Percentiles rank a stretch among this genome's conserved stretches.
Conservation (phyloP, 164 flowering plant genomes). For the Aristolochia californica region DNA sequence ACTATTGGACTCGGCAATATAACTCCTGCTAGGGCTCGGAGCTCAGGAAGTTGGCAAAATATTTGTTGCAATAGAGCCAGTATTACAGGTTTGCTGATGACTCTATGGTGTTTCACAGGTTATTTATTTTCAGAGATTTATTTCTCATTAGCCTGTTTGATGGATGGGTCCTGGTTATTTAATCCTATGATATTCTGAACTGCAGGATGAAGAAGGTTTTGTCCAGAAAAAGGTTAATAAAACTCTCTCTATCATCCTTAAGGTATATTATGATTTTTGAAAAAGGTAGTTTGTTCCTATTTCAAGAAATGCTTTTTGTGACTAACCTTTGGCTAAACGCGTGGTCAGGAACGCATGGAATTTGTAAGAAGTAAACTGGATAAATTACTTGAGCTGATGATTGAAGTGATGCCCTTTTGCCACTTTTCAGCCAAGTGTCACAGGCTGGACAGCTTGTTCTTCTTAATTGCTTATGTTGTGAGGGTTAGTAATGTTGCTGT, state of each 20-base stretch:
- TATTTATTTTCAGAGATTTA: background rate
- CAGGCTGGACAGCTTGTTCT: conserved; percentile 82
- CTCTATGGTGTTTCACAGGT: background rate
- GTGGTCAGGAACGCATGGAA: conserved; percentile 41
- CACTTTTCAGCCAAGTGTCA: conserved; percentile 88
- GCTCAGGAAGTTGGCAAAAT: conserved; percentile 40
- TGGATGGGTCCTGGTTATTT: background rate
- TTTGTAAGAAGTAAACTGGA: conserved; percentile 46
- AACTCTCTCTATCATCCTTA: conserved; percentile 67
- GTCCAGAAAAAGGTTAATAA: conserved; percentile 94
- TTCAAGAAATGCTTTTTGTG: background rate
- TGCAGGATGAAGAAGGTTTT: conserved; percentile 66
- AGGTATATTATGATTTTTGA: conserved; percentile 27
- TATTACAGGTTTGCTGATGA: conserved; percentile 46
- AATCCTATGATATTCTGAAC: conserved; percentile 7
- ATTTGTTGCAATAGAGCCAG: conserved; percentile 47
- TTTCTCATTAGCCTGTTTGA: background rate
- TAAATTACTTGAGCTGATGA: conserved; percentile 58
- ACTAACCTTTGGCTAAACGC: conserved; percentile 2
- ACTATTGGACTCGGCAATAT: conserved; percentile 62
- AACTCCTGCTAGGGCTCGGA: conserved; percentile 71
- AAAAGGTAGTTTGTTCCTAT: background rate
- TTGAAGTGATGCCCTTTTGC: conserved; percentile 63
- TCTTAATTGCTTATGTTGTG: conserved; percentile 47
- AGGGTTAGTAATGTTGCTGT: conserved; percentile 33